phyloP scores from a whole-genome alignment of 2,329 filamentous ascomycete genomes.

The Venturia oleaginea region DNA sequence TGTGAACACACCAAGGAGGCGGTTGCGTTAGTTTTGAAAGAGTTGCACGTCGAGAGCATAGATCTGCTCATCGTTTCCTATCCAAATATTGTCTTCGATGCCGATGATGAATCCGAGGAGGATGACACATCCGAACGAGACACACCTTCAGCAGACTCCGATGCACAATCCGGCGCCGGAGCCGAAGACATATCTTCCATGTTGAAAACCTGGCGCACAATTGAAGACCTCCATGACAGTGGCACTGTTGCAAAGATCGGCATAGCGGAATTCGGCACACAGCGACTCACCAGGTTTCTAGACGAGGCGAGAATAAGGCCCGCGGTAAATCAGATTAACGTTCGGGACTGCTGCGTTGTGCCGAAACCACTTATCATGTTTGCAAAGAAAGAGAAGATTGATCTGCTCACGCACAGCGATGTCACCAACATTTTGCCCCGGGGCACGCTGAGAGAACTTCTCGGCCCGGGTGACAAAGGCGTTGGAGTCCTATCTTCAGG shows the following conservation, averaged over 20 bases:
- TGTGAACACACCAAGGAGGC: constrained; percentile 67
- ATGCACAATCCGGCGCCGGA: background rate
- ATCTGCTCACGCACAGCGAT: constrained; percentile 88
- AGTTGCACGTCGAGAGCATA: constrained; percentile 65
- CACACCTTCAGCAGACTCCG: background rate
- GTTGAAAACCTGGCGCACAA: constrained; percentile 57
- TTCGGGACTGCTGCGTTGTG: constrained; percentile 91
- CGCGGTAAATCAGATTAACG: constrained; percentile 89
- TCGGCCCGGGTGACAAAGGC: constrained; percentile 63
- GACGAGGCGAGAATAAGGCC: constrained; percentile 62
- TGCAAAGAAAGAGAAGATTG: constrained; percentile 74
- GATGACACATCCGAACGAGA: background rate
- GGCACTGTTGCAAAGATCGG: constrained; percentile 70
- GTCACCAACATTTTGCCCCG: constrained; percentile 83
- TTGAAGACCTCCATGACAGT: constrained; percentile 64
- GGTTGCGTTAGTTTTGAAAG: constrained; percentile 67
- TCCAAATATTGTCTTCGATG: constrained; percentile 87
- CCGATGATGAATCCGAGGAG: constrained; percentile 76
- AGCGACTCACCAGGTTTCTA: constrained; percentile 71
- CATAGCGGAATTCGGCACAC: constrained; percentile 82
- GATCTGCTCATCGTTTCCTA: constrained; percentile 90
- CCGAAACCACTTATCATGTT: constrained; percentile 77
- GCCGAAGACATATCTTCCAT: constrained; percentile 48
- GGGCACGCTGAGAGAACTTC: constrained; percentile 74
- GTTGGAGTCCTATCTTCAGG: constrained; percentile 64